Conservation (phyloP, 2,329 filamentous ascomycete genomes). For the Pestalotiopsis sp. region DNA sequence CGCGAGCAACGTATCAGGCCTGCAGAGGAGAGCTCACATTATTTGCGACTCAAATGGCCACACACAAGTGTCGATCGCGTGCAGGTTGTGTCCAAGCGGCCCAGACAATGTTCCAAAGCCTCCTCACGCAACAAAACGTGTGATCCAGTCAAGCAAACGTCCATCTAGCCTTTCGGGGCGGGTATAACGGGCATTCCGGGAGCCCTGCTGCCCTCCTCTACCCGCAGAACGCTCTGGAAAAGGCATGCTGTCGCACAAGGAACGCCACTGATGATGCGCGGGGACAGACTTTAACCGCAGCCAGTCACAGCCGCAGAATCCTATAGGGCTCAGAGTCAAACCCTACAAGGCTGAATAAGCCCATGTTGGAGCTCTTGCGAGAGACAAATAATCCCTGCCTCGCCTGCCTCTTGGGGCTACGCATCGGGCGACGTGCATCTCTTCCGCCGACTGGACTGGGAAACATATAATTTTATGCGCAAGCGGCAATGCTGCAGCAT, state of each 20-base stretch:
- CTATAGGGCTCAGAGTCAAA: constrained; percentile 5
- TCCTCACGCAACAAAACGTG: background rate
- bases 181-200: background rate
- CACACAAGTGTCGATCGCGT: constrained; percentile 1
- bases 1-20: background rate
- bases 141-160: background rate
- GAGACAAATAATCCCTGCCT: background rate
- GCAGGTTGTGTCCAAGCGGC: background rate
- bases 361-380: background rate
- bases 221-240: background rate
- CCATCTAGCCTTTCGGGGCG: background rate
- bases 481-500: background rate
- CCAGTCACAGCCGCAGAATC: background rate
- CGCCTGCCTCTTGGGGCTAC: background rate
- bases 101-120: background rate
- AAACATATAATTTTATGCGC: background rate
- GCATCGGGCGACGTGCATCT: background rate
- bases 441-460: background rate
- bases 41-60: background rate
- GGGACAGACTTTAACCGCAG: constrained; percentile 1
- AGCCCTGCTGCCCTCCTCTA: background rate
- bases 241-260: background rate
- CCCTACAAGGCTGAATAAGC: constrained; percentile 10
- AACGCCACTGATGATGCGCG: background rate
- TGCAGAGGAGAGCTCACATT: background rate